Evolutionary conservation across 345 rosid genomes (phyloP).

Genomic region (Pelargonium nanum): DNA sequence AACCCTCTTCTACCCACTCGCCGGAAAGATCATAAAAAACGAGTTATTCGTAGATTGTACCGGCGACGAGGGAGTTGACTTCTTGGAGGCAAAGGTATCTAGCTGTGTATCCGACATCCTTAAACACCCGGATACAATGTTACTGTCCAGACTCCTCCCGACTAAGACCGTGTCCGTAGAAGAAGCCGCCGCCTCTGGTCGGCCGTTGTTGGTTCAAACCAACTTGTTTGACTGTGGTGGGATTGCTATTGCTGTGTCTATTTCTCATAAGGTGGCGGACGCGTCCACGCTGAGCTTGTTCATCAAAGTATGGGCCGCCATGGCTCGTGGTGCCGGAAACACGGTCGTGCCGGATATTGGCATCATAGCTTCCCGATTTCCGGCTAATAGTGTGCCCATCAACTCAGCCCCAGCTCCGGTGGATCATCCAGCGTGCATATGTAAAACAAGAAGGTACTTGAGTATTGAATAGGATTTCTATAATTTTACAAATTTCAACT

Average conservation of each 20-base stretch:
- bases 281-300: neutral
- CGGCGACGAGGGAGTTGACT: slow-evolving; percentile 1
- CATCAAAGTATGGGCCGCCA: slow-evolving; percentile 6
- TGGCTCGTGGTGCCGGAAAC: neutral
- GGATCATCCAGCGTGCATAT: no score
- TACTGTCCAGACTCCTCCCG: neutral
- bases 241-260: neutral
- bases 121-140: neutral
- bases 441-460: no score
- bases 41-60: slow-evolving; percentile 1
- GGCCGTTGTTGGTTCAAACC: neutral
- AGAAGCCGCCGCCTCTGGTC: neutral
- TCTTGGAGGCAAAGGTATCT: neutral
- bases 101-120: neutral
- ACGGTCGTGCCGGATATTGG: no score
- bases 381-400: no score
- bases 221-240: slow-evolving; percentile 6
- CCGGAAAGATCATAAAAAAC: neutral
- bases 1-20: slow-evolving; percentile 2
- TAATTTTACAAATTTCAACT: no score
- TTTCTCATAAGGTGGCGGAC: slow-evolving; percentile 1
- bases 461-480: no score
- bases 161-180: neutral
- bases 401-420: no score
- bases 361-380: no score